Conservation (phyloP, 768 basidiomycete species). For the Clavaria fumosa region DNA sequence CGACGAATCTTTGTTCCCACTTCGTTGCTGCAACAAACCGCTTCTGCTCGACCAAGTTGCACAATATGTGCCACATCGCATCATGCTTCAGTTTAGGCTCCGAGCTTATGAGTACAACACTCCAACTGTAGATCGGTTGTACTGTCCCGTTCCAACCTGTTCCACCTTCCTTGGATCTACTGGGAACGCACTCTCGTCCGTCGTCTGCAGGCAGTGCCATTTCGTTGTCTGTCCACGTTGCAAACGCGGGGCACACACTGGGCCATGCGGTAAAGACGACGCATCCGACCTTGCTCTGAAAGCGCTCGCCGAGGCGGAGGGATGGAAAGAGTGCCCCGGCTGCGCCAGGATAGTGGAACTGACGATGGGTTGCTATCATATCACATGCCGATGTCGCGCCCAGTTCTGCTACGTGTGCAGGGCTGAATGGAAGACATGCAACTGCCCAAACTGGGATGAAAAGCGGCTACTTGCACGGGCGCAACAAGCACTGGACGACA, state of each 20-base stretch:
- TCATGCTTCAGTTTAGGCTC: conserved; percentile 25
- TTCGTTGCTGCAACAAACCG: conserved; percentile 23
- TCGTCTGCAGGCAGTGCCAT: conserved; percentile 34
- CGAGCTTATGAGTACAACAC: too few relatives aligned
- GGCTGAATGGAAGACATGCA: background rate
- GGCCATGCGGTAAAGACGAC: background rate
- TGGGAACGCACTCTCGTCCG: conserved; percentile 26
- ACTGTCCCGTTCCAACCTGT: conserved; percentile 33
- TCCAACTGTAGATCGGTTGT: conserved; percentile 30
- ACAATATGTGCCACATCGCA: conserved; percentile 12
- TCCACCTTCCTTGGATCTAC: conserved; percentile 35
- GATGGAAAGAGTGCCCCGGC: conserved; percentile 49
- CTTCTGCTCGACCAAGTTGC: conserved; percentile 12
- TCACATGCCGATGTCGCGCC: background rate
- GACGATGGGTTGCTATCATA: background rate
- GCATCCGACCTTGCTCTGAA: conserved; percentile 17
- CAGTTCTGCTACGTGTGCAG: conserved; percentile 1
- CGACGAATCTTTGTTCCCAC: conserved; percentile 28
- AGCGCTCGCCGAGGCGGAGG: conserved; percentile 27
- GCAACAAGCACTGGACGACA: background rate
- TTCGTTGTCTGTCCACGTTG: conserved; percentile 21
- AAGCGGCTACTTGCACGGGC: background rate
- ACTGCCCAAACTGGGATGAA: background rate
- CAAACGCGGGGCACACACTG: conserved; percentile 16
- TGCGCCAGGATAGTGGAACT: conserved; percentile 43